Evolutionary conservation across 805 yeast species (phyloP), one percentile per base, ranked within the genome.

Genomic region (Priceomyces haplophilus): DNA sequence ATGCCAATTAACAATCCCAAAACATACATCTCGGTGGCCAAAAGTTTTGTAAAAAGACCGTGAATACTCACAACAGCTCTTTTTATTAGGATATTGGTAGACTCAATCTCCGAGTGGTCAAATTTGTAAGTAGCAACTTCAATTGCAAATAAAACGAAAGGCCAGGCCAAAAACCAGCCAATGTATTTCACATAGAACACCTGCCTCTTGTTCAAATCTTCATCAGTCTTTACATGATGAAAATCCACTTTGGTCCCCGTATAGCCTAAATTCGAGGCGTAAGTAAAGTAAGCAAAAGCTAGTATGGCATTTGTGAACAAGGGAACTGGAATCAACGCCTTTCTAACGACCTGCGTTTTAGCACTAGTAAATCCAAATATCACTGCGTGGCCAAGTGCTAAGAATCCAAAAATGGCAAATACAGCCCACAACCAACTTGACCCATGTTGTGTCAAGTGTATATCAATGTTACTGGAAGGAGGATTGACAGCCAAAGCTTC

Each of bases 401-500:
- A 54, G 0, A 69, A 37, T 15, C 67, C 66, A 51, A 79, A 73
- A 30, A 78, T 40, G 3, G 76, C 58, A 53, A 82, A 80, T 11
- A 66, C 82, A 1, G 86, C 75, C 85, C 85, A 82, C 49, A 76
- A 67, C 85, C 85, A 82, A 57, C 77, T 78, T 7, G 85, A 79
- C 56, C 88, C 86, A 52, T 75, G 78, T 11, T 55, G 47, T 10
- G 84, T 80, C 25, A 82, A 46, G 42, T 73, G 74, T 54, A 79
- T 72, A 48, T 78, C 83, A 39, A 72, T 60, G 15, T 58, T 62
- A 4, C 64, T 47, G 7, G 50, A 18, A 12, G 63, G 55, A 6
- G 76, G 75, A 50, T 79, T 79, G 41, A 73, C 51, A 6, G 49
- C 42, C 15, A 75, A 53, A 8, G 75, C 79, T 32, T 69, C 54